phyloP scores from a whole-genome alignment of 2,329 filamentous ascomycete genomes.

The Knufia petricola region DNA sequence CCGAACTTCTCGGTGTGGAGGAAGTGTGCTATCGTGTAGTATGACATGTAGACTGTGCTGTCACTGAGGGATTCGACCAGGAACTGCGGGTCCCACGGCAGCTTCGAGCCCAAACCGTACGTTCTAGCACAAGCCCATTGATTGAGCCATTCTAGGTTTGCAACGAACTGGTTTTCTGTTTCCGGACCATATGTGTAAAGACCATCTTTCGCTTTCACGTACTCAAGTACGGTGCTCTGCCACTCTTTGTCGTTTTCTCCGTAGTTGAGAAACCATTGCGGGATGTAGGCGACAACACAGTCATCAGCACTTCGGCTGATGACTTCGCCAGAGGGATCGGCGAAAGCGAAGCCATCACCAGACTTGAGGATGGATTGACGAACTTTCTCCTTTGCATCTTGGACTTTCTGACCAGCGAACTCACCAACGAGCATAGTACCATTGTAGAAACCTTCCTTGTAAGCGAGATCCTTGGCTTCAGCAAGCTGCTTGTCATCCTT shows the following conservation, averaged over 20 bases:
- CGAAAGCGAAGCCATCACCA: slow-evolving; percentile 78
- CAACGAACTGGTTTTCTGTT: slow-evolving; percentile 70
- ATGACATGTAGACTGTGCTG: slow-evolving; percentile 72
- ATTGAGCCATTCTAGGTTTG: slow-evolving; percentile 82
- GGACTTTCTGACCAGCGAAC: slow-evolving; percentile 77
- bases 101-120: slow-evolving; percentile 84
- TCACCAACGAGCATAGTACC: slow-evolving; percentile 81
- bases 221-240: slow-evolving; percentile 64
- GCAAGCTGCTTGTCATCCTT: slow-evolving; percentile 87
- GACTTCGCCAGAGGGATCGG: slow-evolving; percentile 84
- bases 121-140: slow-evolving; percentile 92
- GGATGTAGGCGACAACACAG: slow-evolving; percentile 84
- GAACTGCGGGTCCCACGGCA: slow-evolving; percentile 87
- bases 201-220: slow-evolving; percentile 58
- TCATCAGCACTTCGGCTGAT: slow-evolving; percentile 83
- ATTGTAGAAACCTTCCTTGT: slow-evolving; percentile 97
- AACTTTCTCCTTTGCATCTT: slow-evolving; percentile 78
- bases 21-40: slow-evolving; percentile 51
- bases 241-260: slow-evolving; percentile 72
- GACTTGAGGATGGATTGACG: slow-evolving; percentile 65
- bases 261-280: slow-evolving; percentile 98
- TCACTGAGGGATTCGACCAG: slow-evolving; percentile 88
- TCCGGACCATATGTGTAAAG: slow-evolving; percentile 74
- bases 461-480: slow-evolving; percentile 90
- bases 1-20: slow-evolving; percentile 84